A percentile compares a stretch with the other conserved stretches of the same genome.
Evolutionary conservation across 495 filamentous ascomycete species (phyloP).

Genomic region (Pseudotulostoma volvatum): DNA sequence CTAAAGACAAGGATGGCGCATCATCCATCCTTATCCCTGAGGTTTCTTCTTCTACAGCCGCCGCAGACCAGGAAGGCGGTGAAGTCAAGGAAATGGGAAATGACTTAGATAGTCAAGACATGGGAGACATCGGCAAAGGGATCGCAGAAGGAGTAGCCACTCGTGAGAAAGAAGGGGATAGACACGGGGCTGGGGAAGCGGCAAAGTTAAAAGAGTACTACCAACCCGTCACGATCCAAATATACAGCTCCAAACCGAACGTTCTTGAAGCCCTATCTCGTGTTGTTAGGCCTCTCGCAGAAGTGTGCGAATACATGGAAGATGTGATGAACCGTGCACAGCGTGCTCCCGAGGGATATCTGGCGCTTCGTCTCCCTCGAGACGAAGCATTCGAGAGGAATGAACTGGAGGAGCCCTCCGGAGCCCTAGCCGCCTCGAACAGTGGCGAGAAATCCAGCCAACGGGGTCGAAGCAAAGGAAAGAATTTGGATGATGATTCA

Average conservation of each 20-base stretch:
- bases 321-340: constrained; percentile 63
- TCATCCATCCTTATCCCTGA: not conserved
- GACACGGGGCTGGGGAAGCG: constrained; percentile 1
- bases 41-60: not conserved
- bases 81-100: not conserved
- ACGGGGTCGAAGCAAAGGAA: not conserved
- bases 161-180: constrained; percentile 3
- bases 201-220: constrained; percentile 55
- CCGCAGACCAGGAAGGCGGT: not conserved
- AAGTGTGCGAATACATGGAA: constrained; percentile 70
- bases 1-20: constrained; percentile 14
- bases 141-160: not conserved
- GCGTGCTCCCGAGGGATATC: constrained; percentile 48
- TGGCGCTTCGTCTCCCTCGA: constrained; percentile 47
- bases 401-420: constrained; percentile 9
- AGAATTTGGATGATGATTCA: constrained; percentile 18
- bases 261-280: constrained; percentile 57
- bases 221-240: constrained; percentile 72
- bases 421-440: not conserved
- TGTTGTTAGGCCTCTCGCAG: constrained; percentile 62
- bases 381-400: constrained; percentile 18
- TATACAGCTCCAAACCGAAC: constrained; percentile 43
- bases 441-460: constrained; percentile 10
- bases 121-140: not conserved
- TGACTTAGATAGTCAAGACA: not conserved